phyloP scores from a whole-genome alignment of 805 yeast genomes.

The Spathaspora gorwiae region DNA sequence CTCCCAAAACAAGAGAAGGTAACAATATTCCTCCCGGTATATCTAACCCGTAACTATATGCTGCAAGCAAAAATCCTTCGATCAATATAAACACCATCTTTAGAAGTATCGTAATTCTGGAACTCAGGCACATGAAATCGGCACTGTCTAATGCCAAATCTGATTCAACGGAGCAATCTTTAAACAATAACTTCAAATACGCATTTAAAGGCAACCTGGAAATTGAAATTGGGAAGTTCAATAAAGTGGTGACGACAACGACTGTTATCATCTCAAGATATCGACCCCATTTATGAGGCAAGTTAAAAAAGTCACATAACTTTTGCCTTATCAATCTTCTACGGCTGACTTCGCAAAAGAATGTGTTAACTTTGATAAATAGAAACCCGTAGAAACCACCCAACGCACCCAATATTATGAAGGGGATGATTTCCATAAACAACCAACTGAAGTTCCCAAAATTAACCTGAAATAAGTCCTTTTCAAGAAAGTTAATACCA shows the following conservation, averaged over 20 bases:
- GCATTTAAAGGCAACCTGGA: conserved; percentile 53
- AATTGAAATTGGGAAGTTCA: conserved; percentile 53
- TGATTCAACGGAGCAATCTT: conserved; percentile 48
- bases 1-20: conserved; percentile 64
- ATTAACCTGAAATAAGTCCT: conserved; percentile 57
- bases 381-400: conserved; percentile 67
- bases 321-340: conserved; percentile 24
- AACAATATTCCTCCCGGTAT: conserved; percentile 66
- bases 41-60: conserved; percentile 64
- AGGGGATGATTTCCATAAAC: conserved; percentile 65
- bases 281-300: conserved; percentile 16
- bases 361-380: conserved; percentile 46
- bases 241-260: conserved; percentile 47
- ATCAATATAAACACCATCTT: conserved; percentile 36
- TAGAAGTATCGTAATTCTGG: conserved; percentile 18
- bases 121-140: conserved; percentile 34
- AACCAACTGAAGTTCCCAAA: conserved; percentile 71
- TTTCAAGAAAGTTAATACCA: conserved; percentile 39
- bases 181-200: conserved; percentile 56
- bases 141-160: conserved; percentile 13
- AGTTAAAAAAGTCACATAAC: conserved; percentile 17
- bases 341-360: conserved; percentile 21
- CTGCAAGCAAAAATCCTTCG: conserved; percentile 56
- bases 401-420: conserved; percentile 59
- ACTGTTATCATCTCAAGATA: conserved; percentile 48